These are phyloP conservation scores for Vitis hybrid DNA, from an alignment of 177 flowering plant species.

Conservation along the genomic window DNA sequence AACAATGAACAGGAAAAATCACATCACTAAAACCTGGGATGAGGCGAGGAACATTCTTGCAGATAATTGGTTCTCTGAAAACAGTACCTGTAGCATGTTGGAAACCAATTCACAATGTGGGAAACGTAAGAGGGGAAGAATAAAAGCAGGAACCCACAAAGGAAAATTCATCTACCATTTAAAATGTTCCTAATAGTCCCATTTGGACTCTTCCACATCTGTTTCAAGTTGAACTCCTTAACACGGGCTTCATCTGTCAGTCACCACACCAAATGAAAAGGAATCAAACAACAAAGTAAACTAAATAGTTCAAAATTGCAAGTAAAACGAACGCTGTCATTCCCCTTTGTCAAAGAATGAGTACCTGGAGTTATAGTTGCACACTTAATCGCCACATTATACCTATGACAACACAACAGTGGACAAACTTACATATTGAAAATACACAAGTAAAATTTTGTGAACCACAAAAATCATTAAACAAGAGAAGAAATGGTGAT, in stretches of 20 bases:
- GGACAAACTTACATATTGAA: no score
- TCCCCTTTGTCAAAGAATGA: not conserved
- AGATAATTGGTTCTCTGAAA: constrained; percentile 94
- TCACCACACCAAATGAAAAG: not conserved
- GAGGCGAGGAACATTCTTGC: constrained; percentile 87
- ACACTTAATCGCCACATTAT: constrained; percentile 98
- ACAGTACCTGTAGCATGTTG: constrained; percentile 65
- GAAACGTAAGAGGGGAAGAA: not conserved
- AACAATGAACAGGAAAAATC: not conserved
- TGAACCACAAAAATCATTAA: not conserved
- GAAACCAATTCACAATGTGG: no score
- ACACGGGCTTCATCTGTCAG: constrained; percentile 86
- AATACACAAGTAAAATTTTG: not conserved
- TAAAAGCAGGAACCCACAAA: not conserved
- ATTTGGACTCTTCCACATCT: constrained; percentile 99
- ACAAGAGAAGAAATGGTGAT: not conserved
- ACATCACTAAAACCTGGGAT: constrained; percentile 61
- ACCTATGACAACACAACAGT: constrained; percentile 37
- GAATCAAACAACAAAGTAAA: not conserved
- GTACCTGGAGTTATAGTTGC: constrained; percentile 98
- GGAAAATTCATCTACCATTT: constrained; percentile 55
- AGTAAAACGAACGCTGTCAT: not conserved
- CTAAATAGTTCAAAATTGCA: not conserved
- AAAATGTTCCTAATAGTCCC: constrained; percentile 96
- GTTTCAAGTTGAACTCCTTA: constrained; percentile 75